A percentile compares a stretch with the other conserved stretches of the same genome.
Evolutionary conservation across 2,329 filamentous ascomycete species (phyloP).

Genomic region (Knufia fluminis): DNA sequence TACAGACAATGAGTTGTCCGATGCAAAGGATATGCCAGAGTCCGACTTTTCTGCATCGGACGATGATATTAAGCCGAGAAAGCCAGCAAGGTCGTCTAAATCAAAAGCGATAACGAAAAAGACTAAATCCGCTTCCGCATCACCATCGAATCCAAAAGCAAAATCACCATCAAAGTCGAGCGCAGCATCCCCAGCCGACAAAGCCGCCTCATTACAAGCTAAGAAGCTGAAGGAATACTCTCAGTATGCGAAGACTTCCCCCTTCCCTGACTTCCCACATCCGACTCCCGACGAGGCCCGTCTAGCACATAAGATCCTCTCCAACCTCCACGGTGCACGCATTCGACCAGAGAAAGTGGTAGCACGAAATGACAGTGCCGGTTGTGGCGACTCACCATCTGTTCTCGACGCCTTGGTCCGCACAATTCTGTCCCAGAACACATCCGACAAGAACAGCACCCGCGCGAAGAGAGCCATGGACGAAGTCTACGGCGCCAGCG

Average conservation of each 20-base stretch:
- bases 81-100: background rate
- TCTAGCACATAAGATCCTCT: conserved; percentile 57
- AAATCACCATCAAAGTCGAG: conserved; percentile 1
- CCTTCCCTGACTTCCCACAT: conserved; percentile 57
- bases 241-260: conserved; percentile 43
- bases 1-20: conserved; percentile 2
- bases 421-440: conserved; percentile 54
- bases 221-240: conserved; percentile 29
- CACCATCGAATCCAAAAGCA: background rate
- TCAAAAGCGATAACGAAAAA: background rate
- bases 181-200: background rate
- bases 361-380: conserved; percentile 58
- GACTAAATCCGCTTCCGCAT: background rate
- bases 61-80: background rate
- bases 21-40: background rate
- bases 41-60: background rate
- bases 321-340: conserved; percentile 56
- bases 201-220: conserved; percentile 12
- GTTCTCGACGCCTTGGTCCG: conserved; percentile 56
- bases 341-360: conserved; percentile 58
- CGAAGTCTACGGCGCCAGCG: conserved; percentile 54
- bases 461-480: conserved; percentile 66
- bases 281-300: conserved; percentile 62
- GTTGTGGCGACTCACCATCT: conserved; percentile 58
- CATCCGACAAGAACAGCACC: conserved; percentile 51